Evolutionary conservation across 2,329 filamentous ascomycete genomes (phyloP).

Genomic region (Penicillium sp.): DNA sequence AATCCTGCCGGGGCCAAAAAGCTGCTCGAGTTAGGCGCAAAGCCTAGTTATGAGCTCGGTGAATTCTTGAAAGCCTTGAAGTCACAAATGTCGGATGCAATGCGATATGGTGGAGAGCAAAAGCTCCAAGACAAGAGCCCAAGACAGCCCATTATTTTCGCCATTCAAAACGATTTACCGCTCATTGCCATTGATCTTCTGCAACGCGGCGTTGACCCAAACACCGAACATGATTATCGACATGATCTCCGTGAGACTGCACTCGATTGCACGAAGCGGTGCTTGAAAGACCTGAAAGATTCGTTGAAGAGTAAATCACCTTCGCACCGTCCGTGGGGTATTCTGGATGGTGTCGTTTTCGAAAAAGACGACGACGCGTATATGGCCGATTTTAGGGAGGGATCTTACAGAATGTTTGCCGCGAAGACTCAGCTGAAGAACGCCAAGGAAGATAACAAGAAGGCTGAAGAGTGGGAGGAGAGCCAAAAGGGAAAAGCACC

Average conservation of each 20-base stretch:
- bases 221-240: conserved; percentile 55
- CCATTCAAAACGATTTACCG: conserved; percentile 57
- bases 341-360: conserved; percentile 17
- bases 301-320: conserved; percentile 44
- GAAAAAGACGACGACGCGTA: conserved; percentile 55
- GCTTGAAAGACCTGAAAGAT: conserved; percentile 55
- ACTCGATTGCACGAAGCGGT: conserved; percentile 63
- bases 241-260: conserved; percentile 46
- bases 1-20: conserved; percentile 60
- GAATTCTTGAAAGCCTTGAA: conserved; percentile 40
- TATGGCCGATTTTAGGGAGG: conserved; percentile 54
- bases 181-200: conserved; percentile 63
- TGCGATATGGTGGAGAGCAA: conserved; percentile 51
- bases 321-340: conserved; percentile 3
- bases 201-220: conserved; percentile 66
- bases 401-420: conserved; percentile 65
- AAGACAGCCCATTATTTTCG: conserved; percentile 69
- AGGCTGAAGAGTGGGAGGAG: conserved; percentile 35
- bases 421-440: conserved; percentile 45
- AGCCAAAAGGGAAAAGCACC: neutral
- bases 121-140: conserved; percentile 51
- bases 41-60: conserved; percentile 62
- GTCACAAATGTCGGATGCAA: conserved; percentile 6
- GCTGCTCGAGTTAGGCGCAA: conserved; percentile 67
- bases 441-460: conserved; percentile 44